Evolutionary conservation across 2,329 filamentous ascomycete genomes (phyloP).

Genomic region (Chrysoporthe puriensis): DNA sequence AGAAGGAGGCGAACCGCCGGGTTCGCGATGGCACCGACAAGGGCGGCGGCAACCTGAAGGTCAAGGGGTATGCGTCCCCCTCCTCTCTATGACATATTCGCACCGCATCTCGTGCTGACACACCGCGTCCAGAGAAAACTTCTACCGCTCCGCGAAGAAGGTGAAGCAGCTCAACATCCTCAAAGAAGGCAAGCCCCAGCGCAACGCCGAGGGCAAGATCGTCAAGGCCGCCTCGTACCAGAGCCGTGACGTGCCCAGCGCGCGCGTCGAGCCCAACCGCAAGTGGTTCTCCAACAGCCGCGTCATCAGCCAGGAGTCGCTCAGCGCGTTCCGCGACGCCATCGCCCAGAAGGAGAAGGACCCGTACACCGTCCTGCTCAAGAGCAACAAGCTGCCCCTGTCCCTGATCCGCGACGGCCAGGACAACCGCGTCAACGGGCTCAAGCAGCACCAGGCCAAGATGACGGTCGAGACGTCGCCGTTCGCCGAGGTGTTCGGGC

Average conservation of each 20-base stretch:
- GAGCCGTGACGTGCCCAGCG: constrained; percentile 36
- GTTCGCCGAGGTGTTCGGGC: constrained; percentile 88
- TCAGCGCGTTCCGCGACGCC: constrained; percentile 85
- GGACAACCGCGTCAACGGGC: constrained; percentile 67
- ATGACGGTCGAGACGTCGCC: constrained; percentile 88
- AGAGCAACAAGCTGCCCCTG: constrained; percentile 97
- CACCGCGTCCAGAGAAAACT: constrained; percentile 23
- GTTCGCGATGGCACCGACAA: constrained; percentile 78
- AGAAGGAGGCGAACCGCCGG: constrained; percentile 87
- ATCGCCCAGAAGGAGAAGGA: constrained; percentile 89
- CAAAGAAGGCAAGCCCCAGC: constrained; percentile 81
- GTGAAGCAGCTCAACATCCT: constrained; percentile 87
- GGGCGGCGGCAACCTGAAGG: constrained; percentile 81
- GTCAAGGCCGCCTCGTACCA: constrained; percentile 76
- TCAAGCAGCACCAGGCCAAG: constrained; percentile 89
- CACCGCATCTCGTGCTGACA: neutral
- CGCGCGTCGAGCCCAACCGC: constrained; percentile 50
- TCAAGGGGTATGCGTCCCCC: constrained; percentile 58
- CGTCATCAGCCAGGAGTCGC: constrained; percentile 78
- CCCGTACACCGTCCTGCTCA: constrained; percentile 92
- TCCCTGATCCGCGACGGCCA: constrained; percentile 83
- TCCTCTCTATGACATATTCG: neutral
- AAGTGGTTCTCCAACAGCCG: constrained; percentile 98
- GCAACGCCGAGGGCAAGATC: constrained; percentile 83
- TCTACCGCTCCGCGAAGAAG: constrained; percentile 71